phyloP scores from a whole-genome alignment of 768 basidiomycete species.

The Gymnopilus dilepis region DNA sequence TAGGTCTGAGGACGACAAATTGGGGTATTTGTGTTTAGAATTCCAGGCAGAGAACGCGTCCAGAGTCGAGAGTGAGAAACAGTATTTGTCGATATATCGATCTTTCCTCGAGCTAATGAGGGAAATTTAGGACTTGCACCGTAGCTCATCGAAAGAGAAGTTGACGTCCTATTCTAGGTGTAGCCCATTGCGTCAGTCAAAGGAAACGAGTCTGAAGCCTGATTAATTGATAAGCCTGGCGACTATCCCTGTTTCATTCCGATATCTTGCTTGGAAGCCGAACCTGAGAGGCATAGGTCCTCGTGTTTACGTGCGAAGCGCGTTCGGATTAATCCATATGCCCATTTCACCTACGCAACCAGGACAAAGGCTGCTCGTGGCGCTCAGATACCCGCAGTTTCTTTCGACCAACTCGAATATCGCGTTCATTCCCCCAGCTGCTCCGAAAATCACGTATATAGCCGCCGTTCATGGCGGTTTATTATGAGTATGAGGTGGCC shows the following conservation, averaged over 20 bases:
- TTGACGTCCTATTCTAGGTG: neutral
- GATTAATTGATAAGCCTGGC: neutral
- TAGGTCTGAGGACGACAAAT: no score
- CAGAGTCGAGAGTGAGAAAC: no score
- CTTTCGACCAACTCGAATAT: no score
- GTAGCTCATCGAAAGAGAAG: neutral
- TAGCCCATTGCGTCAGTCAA: neutral
- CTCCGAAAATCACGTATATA: neutral
- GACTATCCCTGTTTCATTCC: no score
- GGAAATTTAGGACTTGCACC: no score
- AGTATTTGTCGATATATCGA: neutral
- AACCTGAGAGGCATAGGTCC: slow-evolving; percentile 1
- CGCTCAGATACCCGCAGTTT: no score
- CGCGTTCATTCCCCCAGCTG: neutral
- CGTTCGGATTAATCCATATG: no score
- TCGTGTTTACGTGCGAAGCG: neutral
- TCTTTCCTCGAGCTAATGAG: neutral
- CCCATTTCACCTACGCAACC: no score
- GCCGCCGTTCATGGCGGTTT: neutral
- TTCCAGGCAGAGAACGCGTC: no score
- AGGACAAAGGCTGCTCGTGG: no score
- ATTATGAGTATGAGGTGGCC: neutral
- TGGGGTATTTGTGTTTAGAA: no score
- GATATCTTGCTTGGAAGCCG: no score
- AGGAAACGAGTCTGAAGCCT: neutral